These are phyloP conservation scores for Trichoderma reesei DNA, from an alignment of 495 filamentous ascomycete genomes.

Conservation along the genomic window DNA sequence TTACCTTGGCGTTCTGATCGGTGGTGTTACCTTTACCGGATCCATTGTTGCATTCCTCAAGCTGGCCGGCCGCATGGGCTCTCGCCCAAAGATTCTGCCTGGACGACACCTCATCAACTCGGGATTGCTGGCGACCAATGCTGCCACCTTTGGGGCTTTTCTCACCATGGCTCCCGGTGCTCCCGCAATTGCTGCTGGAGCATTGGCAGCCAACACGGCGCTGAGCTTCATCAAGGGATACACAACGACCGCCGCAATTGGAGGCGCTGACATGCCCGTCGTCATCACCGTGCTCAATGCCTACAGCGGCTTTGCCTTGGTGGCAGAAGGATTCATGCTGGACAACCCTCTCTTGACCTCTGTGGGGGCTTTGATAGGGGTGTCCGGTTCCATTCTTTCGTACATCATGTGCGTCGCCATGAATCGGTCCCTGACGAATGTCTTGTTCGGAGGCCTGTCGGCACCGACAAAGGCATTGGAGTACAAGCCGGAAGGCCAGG, in stretches of 20 bases:
- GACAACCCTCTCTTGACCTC: slow-evolving; percentile 70
- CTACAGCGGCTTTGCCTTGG: slow-evolving; percentile 73
- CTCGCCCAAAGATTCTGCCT: slow-evolving; percentile 54
- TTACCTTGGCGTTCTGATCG: slow-evolving; percentile 71
- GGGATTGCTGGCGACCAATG: slow-evolving; percentile 57
- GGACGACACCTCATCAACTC: slow-evolving; percentile 63
- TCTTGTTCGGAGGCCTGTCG: slow-evolving; percentile 69
- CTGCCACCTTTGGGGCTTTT: slow-evolving; percentile 71
- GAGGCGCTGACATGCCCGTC: slow-evolving; percentile 80
- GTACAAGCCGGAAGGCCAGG: slow-evolving; percentile 62
- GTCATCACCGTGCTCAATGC: slow-evolving; percentile 81
- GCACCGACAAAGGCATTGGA: slow-evolving; percentile 43
- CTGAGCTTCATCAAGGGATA: slow-evolving; percentile 74
- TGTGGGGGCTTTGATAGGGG: slow-evolving; percentile 71
- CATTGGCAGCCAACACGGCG: slow-evolving; percentile 59
- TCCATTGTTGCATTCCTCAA: slow-evolving; percentile 76
- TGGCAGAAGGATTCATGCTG: slow-evolving; percentile 82
- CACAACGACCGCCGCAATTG: slow-evolving; percentile 73
- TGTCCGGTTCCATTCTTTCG: slow-evolving; percentile 70
- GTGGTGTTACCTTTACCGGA: slow-evolving; percentile 75
- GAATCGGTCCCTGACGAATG: slow-evolving; percentile 72
- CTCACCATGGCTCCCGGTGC: slow-evolving; percentile 64
- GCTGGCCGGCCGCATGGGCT: slow-evolving; percentile 66
- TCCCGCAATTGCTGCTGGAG: slow-evolving; percentile 61
- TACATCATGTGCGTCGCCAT: slow-evolving; percentile 78